Percentiles rank a stretch among this genome's conserved stretches.
These are phyloP conservation scores for Eucalyptus paniculata DNA, from an alignment of 345 rosid species.

Conservation along the genomic window DNA sequence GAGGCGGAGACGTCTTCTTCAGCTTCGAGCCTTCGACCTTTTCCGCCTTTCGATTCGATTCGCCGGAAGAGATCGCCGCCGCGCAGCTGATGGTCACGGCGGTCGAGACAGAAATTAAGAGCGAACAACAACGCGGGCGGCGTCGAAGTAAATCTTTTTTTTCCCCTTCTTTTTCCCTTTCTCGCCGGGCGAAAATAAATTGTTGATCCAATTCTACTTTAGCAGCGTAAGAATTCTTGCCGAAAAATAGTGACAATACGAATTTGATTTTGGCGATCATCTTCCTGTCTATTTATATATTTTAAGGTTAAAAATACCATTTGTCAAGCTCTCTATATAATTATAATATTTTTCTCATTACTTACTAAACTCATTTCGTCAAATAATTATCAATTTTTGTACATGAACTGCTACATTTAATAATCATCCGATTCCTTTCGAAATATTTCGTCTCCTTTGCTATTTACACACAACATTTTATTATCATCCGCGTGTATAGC, in stretches of 20 bases:
- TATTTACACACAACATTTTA: neutral
- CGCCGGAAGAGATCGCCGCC: neutral
- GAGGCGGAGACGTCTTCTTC: neutral
- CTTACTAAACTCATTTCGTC: neutral
- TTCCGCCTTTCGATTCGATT: neutral
- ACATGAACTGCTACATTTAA: neutral
- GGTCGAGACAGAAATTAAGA: neutral
- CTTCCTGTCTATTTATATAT: neutral
- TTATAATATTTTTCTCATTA: too few relatives aligned
- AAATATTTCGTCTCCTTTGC: fast-evolving
- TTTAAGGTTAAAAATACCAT: too few relatives aligned
- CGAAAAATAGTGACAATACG: neutral
- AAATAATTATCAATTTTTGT: too few relatives aligned
- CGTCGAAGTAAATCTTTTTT: neutral
- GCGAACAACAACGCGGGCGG: neutral
- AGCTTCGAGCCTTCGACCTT: neutral
- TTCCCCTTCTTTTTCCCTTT: neutral
- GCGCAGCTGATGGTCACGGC: neutral
- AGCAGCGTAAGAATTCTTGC: neutral
- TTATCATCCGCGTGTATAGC: fast-evolving
- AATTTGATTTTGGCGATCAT: neutral
- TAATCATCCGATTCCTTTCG: neutral
- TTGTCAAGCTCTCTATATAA: neutral
- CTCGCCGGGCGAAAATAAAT: neutral
- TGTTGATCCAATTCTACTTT: neutral